These are phyloP conservation scores for Endocalyx cinctus DNA, from an alignment of 2,329 filamentous ascomycete genomes.

Conservation along the genomic window DNA sequence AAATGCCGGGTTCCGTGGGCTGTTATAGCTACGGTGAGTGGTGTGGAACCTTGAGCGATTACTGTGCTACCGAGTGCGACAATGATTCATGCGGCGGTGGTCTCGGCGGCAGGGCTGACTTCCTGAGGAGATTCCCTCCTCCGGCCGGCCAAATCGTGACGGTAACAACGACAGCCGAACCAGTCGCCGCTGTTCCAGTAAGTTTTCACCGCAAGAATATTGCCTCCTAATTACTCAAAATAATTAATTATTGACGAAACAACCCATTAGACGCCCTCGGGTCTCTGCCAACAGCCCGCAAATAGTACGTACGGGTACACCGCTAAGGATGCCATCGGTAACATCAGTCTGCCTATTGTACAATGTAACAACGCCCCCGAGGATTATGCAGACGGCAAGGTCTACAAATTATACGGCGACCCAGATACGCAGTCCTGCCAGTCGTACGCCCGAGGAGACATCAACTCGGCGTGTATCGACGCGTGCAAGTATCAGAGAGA, in stretches of 20 bases:
- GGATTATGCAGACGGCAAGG: constrained; percentile 34
- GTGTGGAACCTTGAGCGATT: constrained; percentile 41
- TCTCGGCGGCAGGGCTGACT: constrained; percentile 34
- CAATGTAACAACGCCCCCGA: constrained; percentile 48
- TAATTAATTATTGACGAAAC: constrained; percentile 24
- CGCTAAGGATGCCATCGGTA: constrained; percentile 54
- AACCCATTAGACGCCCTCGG: constrained; percentile 40
- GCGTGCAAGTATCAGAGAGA: constrained; percentile 51
- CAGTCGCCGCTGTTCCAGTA: constrained; percentile 27
- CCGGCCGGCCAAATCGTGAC: constrained; percentile 28
- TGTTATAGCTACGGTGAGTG: constrained; percentile 48
- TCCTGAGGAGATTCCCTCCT: constrained; percentile 37
- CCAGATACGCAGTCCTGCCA: constrained; percentile 38
- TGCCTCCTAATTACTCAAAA: constrained; percentile 28
- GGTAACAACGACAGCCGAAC: constrained; percentile 29
- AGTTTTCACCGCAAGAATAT: too few species aligned
- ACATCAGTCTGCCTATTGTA: constrained; percentile 47
- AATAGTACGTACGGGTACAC: constrained; percentile 61
- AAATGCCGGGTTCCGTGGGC: constrained; percentile 42
- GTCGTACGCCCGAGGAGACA: constrained; percentile 35
- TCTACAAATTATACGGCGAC: constrained; percentile 50
- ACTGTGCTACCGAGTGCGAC: constrained; percentile 37
- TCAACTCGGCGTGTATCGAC: constrained; percentile 41
- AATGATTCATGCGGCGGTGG: too few species aligned
- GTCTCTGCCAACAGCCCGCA: constrained; percentile 49